Conservation (phyloP, 306 rosid species). For the Datisca glomerata region DNA sequence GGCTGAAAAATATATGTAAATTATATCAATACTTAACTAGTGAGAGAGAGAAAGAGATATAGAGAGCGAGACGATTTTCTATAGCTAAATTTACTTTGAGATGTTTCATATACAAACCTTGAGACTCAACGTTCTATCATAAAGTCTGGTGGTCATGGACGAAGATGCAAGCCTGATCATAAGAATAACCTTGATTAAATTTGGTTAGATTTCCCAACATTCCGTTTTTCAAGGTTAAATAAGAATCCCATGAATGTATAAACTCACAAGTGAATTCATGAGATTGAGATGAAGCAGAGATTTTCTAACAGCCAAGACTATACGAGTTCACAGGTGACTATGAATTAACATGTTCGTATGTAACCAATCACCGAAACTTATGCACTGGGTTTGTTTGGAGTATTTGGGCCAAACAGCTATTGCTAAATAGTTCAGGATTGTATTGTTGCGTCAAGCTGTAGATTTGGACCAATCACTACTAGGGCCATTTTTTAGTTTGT, state of each 20-base stretch:
- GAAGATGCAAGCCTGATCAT: conserved; percentile 45
- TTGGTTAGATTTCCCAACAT: too few species aligned
- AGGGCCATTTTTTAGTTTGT: neutral
- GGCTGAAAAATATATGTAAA: conserved; percentile 26
- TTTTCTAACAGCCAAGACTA: too few species aligned
- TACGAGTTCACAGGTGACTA: neutral
- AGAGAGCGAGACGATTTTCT: conserved; percentile 1
- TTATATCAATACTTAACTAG: conserved; percentile 21
- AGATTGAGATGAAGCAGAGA: too few species aligned
- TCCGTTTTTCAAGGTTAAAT: neutral
- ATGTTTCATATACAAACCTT: conserved; percentile 48
- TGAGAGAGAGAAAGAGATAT: conserved; percentile 1
- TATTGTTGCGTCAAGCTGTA: too few species aligned
- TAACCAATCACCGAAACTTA: too few species aligned
- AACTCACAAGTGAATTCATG: too few species aligned
- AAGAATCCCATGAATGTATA: neutral
- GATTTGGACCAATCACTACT: neutral
- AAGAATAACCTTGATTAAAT: neutral
- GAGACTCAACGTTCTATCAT: conserved; percentile 26
- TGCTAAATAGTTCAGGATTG: too few species aligned
- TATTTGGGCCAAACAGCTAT: too few species aligned
- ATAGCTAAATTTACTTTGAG: conserved; percentile 10
- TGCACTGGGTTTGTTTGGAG: too few species aligned
- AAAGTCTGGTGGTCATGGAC: conserved; percentile 33
- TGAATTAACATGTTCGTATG: neutral